phyloP scores from a whole-genome alignment of 441 rosid genomes.

The Erysimum pusillum region DNA sequence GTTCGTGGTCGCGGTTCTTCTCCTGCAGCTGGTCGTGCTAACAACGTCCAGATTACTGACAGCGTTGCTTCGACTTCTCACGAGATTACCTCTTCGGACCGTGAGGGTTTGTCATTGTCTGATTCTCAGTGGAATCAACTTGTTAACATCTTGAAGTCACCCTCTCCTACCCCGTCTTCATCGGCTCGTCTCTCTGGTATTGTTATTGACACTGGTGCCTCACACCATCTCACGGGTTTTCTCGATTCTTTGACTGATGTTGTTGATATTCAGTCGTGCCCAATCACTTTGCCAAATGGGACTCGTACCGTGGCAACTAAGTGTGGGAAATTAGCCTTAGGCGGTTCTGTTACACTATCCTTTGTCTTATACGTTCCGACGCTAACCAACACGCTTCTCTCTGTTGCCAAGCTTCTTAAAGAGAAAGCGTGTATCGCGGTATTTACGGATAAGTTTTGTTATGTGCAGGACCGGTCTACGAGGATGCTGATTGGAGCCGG shows the following conservation, averaged over 20 bases:
- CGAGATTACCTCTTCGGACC: too few species aligned
- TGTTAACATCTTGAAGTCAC: too few species aligned
- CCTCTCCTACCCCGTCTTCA: background rate
- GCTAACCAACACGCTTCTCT: background rate
- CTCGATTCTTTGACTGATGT: background rate
- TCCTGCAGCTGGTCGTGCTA: too few species aligned
- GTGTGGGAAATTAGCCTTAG: background rate
- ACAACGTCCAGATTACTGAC: too few species aligned
- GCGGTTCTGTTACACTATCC: background rate
- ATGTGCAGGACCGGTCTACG: conserved; percentile 6
- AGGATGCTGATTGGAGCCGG: background rate
- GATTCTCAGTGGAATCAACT: too few species aligned
- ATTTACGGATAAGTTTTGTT: background rate
- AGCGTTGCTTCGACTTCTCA: too few species aligned
- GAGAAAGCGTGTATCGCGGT: background rate
- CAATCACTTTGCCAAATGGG: background rate
- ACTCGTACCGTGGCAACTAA: background rate
- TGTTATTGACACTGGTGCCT: background rate
- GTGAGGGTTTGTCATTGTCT: too few species aligned
- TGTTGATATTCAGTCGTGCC: background rate
- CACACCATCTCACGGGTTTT: background rate
- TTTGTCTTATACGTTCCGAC: background rate
- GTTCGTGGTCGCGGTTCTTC: too few species aligned
- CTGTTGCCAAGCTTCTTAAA: background rate
- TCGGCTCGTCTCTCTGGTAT: background rate